These are phyloP conservation scores for Arachis stenosperma DNA, from an alignment of 306 rosid species.

Conservation along the genomic window DNA sequence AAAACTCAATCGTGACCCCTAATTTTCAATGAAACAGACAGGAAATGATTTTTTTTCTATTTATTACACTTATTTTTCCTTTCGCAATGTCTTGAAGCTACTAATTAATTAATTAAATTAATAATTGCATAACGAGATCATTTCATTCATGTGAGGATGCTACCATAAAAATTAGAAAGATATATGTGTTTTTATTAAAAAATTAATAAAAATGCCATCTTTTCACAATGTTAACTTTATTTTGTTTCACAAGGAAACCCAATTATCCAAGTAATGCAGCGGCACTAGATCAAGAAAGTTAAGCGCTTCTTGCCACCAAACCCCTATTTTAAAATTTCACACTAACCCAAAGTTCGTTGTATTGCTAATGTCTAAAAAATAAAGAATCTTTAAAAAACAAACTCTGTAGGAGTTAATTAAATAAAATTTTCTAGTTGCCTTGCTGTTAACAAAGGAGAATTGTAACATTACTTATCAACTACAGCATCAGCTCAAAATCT, in stretches of 20 bases:
- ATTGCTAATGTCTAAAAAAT: background rate
- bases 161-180: too few relatives aligned
- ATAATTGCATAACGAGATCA: background rate
- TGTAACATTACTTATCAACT: background rate
- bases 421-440: background rate
- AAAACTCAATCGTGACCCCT: too few relatives aligned
- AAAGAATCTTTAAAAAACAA: background rate
- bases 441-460: background rate
- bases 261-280: background rate
- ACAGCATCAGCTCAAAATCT: background rate
- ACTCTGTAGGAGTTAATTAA: background rate
- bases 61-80: background rate
- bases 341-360: background rate
- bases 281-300: conserved; percentile 3
- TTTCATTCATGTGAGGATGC: background rate
- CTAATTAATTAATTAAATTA: background rate
- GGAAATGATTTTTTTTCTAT: background rate
- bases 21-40: too few relatives aligned
- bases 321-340: background rate
- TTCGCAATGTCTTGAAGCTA: background rate
- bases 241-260: background rate
- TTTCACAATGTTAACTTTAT: background rate
- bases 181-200: too few relatives aligned
- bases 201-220: background rate
- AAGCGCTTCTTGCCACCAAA: conserved; percentile 20